Percentiles rank a stretch among this genome's conserved stretches.
These are phyloP conservation scores for Striga hermonthica DNA, from an alignment of 305 asterid genomes.

Conservation along the genomic window DNA sequence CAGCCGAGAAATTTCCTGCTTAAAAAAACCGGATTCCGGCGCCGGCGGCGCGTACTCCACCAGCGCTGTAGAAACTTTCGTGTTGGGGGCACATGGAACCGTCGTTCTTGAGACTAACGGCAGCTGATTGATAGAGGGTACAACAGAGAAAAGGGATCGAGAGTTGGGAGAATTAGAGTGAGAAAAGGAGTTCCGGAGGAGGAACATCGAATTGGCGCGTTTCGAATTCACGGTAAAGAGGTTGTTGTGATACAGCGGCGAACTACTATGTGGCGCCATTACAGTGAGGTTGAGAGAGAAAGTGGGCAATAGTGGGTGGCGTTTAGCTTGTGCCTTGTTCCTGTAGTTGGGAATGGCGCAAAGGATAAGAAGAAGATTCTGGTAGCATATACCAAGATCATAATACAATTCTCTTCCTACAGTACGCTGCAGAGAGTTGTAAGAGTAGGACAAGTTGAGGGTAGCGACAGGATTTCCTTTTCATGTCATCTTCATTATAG, in stretches of 20 bases:
- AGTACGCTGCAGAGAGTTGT: slow-evolving; percentile 29
- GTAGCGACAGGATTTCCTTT: neutral
- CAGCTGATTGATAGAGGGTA: slow-evolving; percentile 35
- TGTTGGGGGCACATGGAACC: slow-evolving; percentile 27
- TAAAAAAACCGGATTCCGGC: slow-evolving; percentile 54
- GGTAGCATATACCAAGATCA: slow-evolving; percentile 57
- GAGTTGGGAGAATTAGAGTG: slow-evolving; percentile 33
- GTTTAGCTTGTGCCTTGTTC: slow-evolving; percentile 25
- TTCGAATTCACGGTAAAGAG: slow-evolving; percentile 40
- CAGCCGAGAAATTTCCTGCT: slow-evolving; percentile 65
- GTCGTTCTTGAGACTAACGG: slow-evolving; percentile 34
- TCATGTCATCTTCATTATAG: neutral
- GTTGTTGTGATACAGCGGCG: slow-evolving; percentile 47
- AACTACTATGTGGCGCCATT: slow-evolving; percentile 51
- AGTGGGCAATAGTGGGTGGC: neutral
- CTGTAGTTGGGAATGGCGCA: slow-evolving; percentile 32
- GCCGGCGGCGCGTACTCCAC: slow-evolving; percentile 72
- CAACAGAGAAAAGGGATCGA: slow-evolving; percentile 33
- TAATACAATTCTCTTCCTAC: neutral
- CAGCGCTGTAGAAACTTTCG: slow-evolving; percentile 76
- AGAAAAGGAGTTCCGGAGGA: slow-evolving; percentile 35
- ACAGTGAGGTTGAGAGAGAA: slow-evolving; percentile 19
- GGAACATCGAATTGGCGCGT: slow-evolving; percentile 35
- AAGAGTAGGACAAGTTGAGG: neutral
- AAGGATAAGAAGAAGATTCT: slow-evolving; percentile 62